These are phyloP conservation scores for Termitomyces bulborhizus DNA, from an alignment of 768 basidiomycete genomes.

Conservation along the genomic window DNA sequence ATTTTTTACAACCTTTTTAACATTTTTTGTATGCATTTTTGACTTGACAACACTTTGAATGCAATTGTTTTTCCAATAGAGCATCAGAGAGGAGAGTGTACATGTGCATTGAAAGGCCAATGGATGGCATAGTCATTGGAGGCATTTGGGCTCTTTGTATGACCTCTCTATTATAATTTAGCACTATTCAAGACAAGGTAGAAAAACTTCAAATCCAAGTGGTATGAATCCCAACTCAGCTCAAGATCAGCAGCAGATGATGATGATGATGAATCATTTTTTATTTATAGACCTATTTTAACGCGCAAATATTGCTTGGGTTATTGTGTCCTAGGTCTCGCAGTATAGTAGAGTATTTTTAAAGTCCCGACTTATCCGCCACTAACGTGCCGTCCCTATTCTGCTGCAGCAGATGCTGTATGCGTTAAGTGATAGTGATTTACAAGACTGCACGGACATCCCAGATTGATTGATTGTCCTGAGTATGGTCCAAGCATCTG, in stretches of 20 bases:
- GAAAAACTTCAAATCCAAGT: constrained; percentile 32
- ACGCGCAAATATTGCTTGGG: too few species aligned
- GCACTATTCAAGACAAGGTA: background rate
- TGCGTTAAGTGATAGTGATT: constrained; percentile 34
- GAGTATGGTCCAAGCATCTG: constrained; percentile 47
- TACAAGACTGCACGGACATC: constrained; percentile 40
- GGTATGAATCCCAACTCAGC: constrained; percentile 40
- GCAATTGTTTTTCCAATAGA: constrained; percentile 40
- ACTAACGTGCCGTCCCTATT: too few species aligned
- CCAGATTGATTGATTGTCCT: constrained; percentile 44
- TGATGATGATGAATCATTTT: too few species aligned
- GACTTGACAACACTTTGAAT: constrained; percentile 80
- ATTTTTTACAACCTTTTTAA: constrained; percentile 90
- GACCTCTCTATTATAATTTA: background rate
- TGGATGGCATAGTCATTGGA: constrained; percentile 35
- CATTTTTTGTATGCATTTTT: constrained; percentile 91
- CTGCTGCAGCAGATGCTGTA: constrained; percentile 10
- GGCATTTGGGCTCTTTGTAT: background rate
- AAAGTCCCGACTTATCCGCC: too few species aligned
- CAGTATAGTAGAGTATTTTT: too few species aligned
- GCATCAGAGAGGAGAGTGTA: constrained; percentile 55
- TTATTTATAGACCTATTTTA: too few species aligned
- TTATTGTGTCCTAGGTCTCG: too few species aligned
- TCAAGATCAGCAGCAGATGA: background rate
- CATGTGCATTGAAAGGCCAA: constrained; percentile 58